A percentile compares a stretch with the other conserved stretches of the same genome.
Conservation (phyloP, 306 rosid genomes). For the Castanospermum australe region DNA sequence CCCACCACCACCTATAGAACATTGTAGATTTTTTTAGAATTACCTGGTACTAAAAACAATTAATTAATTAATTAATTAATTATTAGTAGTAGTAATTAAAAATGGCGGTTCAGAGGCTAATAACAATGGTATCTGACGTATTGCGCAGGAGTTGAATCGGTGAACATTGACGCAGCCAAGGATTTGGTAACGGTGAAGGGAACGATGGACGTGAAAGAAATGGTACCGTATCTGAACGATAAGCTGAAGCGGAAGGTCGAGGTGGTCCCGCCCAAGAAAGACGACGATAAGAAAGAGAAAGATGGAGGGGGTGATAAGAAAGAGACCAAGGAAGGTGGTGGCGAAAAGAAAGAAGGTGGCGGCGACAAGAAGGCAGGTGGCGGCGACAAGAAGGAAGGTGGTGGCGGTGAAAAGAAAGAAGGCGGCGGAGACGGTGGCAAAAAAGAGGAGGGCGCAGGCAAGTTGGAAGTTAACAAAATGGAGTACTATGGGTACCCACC, state of each 20-base stretch:
- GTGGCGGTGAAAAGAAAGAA: constrained; percentile 12
- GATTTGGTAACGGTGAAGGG: constrained; percentile 76
- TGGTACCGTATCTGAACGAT: constrained; percentile 44
- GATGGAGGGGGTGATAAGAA: constrained; percentile 36
- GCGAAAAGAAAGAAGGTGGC: constrained; percentile 19
- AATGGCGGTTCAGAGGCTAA: neutral
- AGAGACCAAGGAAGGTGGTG: constrained; percentile 35
- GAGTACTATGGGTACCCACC: constrained; percentile 56
- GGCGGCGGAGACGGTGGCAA: constrained; percentile 21
- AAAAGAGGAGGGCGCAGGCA: constrained; percentile 27
- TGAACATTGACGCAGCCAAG: constrained; percentile 48
- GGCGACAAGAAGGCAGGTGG: constrained; percentile 26
- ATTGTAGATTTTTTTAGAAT: neutral
- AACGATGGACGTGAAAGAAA: constrained; percentile 51
- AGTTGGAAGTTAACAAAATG: constrained; percentile 58
- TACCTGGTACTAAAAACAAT: neutral
- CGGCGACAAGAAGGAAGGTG: constrained; percentile 3
- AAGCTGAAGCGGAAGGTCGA: constrained; percentile 67
- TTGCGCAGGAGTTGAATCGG: constrained; percentile 66
- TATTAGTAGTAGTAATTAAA: neutral
- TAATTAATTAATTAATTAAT: neutral
- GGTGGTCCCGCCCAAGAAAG: constrained; percentile 61
- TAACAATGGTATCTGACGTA: neutral
- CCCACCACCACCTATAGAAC: neutral
- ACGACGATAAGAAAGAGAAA: constrained; percentile 35